Conservation (phyloP, 331 rosid genomes). For the Arachis monticola region DNA sequence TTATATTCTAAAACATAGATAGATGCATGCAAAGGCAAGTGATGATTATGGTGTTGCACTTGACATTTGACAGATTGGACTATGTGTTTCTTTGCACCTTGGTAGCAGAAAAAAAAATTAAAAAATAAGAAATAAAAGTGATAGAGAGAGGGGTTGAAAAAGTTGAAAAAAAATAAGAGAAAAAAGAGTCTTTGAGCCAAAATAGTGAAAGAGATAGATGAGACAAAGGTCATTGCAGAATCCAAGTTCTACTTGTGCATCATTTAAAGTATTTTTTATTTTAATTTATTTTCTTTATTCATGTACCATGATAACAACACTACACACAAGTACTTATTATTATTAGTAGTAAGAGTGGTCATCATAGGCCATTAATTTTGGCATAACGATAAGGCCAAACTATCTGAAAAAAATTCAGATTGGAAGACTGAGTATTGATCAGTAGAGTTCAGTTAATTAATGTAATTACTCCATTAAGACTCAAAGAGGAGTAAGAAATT, state of each 20-base stretch:
- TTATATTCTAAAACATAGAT: conserved; percentile 1
- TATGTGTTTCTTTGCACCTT: conserved; percentile 34
- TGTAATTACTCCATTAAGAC: not conserved
- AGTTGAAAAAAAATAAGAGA: not conserved
- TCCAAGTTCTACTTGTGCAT: conserved; percentile 40
- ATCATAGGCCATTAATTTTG: conserved; percentile 7
- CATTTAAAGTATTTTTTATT: conserved; percentile 21
- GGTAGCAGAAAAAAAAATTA: not conserved
- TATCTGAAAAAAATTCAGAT: not conserved
- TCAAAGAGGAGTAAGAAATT: conserved; percentile 22
- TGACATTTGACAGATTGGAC: conserved; percentile 28
- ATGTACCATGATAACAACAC: conserved; percentile 44
- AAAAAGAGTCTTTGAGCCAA: conserved; percentile 43
- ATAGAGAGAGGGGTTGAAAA: conserved; percentile 10
- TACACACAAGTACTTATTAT: conserved; percentile 26
- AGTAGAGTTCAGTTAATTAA: conserved; percentile 6
- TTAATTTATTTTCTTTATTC: conserved; percentile 12
- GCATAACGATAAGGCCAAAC: conserved; percentile 12
- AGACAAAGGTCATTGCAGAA: conserved; percentile 31
- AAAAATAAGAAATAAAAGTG: conserved; percentile 26
- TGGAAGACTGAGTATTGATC: conserved; percentile 8
- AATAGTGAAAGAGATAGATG: conserved; percentile 61
- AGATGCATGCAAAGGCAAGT: conserved; percentile 30
- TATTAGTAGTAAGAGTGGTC: not conserved
- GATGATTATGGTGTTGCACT: conserved; percentile 35